phyloP scores from a whole-genome alignment of 768 basidiomycete species.

The Lyophyllum shimeji region DNA sequence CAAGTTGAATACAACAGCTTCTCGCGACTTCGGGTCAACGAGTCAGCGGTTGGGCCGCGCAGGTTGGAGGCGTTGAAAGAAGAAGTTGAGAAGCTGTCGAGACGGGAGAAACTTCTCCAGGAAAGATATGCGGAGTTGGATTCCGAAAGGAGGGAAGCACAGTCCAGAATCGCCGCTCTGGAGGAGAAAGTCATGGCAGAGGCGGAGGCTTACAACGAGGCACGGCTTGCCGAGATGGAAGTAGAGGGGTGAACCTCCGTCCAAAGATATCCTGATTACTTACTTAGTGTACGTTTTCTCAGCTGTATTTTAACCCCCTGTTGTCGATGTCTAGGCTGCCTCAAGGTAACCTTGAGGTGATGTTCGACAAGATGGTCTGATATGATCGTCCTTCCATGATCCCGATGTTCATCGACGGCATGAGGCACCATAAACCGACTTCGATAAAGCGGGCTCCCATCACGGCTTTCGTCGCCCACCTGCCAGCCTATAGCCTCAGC shows the following conservation, averaged over 20 bases:
- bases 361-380: constrained; percentile 3
- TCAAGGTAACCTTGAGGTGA: constrained; percentile 6
- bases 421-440: constrained; percentile 11
- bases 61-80: constrained; percentile 78
- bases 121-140: constrained; percentile 82
- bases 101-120: constrained; percentile 78
- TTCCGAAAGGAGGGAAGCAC: constrained; percentile 61
- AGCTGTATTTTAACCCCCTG: constrained; percentile 11
- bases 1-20: constrained; percentile 82
- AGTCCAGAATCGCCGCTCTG: constrained; percentile 55
- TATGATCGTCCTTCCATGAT: constrained; percentile 3
- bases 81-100: constrained; percentile 81
- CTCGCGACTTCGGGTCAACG: constrained; percentile 65
- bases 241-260: constrained; percentile 23
- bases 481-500: neutral
- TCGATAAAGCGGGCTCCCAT: neutral
- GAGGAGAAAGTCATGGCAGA: constrained; percentile 89
- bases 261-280: constrained; percentile 14
- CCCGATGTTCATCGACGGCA: constrained; percentile 6
- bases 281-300: constrained; percentile 14
- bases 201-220: constrained; percentile 81
- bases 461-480: constrained; percentile 3
- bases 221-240: constrained; percentile 66
- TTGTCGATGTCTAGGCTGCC: neutral
- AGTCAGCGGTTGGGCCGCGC: constrained; percentile 74